A percentile compares a stretch with the other conserved stretches of the same genome.
Conservation (phyloP, 768 basidiomycete species). For the Ramaria rubella region DNA sequence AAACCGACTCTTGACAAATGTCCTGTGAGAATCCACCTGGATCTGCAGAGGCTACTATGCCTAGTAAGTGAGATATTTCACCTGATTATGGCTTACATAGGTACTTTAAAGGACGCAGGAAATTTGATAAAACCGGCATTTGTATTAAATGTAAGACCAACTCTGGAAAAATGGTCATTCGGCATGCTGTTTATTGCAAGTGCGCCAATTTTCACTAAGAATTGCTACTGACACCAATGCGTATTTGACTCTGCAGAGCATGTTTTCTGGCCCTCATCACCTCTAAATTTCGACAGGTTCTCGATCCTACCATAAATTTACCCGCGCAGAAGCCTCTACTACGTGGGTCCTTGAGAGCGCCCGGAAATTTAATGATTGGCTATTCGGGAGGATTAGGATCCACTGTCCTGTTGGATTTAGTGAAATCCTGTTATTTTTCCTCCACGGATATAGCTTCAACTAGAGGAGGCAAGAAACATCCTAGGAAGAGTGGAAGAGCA, state of each 20-base stretch:
- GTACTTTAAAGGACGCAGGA: constrained; percentile 44
- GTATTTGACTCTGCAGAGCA: constrained; percentile 31
- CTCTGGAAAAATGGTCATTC: constrained; percentile 60
- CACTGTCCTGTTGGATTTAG: constrained; percentile 61
- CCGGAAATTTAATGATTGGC: constrained; percentile 61
- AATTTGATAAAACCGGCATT: constrained; percentile 56
- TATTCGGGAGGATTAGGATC: constrained; percentile 80
- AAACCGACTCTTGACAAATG: too few relatives aligned
- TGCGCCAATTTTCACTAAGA: constrained; percentile 26
- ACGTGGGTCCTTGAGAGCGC: constrained; percentile 54
- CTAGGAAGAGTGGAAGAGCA: constrained; percentile 44
- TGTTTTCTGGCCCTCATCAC: constrained; percentile 62
- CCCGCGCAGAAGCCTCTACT: constrained; percentile 47
- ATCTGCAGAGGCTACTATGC: constrained; percentile 60
- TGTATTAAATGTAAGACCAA: constrained; percentile 74
- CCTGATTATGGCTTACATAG: not conserved
- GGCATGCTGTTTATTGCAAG: constrained; percentile 85
- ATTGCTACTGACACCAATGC: not conserved
- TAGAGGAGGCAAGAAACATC: constrained; percentile 60
- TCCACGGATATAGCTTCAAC: constrained; percentile 20
- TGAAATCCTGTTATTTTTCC: constrained; percentile 51
- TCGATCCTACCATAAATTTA: constrained; percentile 60
- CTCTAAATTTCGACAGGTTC: constrained; percentile 54
- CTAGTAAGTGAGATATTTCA: constrained; percentile 38
- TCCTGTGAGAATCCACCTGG: constrained; percentile 56